Conservation (phyloP, 768 basidiomycete species). For the Coprinopsis strossmayeri region DNA sequence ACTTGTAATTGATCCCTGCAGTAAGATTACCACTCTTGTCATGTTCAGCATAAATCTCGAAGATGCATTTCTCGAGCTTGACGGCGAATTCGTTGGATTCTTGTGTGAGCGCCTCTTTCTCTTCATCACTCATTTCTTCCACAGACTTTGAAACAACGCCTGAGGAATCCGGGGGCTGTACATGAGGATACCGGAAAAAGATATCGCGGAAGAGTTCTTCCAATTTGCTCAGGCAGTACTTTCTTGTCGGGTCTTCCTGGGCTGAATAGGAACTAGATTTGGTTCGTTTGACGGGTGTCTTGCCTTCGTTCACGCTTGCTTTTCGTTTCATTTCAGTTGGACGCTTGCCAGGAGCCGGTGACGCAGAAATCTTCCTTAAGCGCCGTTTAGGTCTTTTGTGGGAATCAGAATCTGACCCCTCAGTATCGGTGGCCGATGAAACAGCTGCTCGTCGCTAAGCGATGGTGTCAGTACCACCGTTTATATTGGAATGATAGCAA, state of each 20-base stretch:
- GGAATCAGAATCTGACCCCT: conserved; percentile 21
- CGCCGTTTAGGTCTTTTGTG: conserved; percentile 19
- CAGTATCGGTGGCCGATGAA: conserved; percentile 39
- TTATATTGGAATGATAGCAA: conserved; percentile 7
- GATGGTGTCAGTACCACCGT: neutral
- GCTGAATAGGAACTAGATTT: conserved; percentile 24
- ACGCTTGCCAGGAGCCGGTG: conserved; percentile 22
- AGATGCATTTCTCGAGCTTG: conserved; percentile 72
- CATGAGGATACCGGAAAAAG: conserved; percentile 64
- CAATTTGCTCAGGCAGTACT: conserved; percentile 74
- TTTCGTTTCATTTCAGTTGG: conserved; percentile 48
- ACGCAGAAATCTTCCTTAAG: conserved; percentile 22
- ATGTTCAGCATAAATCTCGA: conserved; percentile 67
- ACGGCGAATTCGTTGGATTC: conserved; percentile 58
- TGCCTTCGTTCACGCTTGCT: conserved; percentile 24
- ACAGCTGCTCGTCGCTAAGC: conserved; percentile 1
- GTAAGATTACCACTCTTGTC: conserved; percentile 62
- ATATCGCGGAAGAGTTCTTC: conserved; percentile 66
- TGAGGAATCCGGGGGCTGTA: conserved; percentile 22
- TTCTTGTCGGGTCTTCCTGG: conserved; percentile 66
- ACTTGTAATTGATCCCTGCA: conserved; percentile 82
- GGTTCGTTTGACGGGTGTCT: conserved; percentile 17
- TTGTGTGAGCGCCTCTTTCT: conserved; percentile 47
- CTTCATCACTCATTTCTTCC: conserved; percentile 54
- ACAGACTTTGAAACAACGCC: conserved; percentile 33